Evolutionary conservation across 2,329 filamentous ascomycete genomes (phyloP), one percentile per base, ranked within the genome.

Genomic region (Decorospora gaudefroyi): DNA sequence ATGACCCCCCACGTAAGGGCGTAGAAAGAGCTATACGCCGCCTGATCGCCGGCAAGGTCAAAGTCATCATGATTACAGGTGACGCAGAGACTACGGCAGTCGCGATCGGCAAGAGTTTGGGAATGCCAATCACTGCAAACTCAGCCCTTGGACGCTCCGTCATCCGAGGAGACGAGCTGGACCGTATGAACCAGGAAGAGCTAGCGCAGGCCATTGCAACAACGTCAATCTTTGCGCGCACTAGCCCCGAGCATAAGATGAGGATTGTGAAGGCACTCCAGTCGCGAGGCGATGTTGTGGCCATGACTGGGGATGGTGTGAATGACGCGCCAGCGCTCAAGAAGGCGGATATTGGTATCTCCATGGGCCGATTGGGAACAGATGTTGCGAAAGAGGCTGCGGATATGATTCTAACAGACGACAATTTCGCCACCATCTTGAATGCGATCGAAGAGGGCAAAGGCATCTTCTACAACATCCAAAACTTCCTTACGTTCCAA

Each of bases 381-480:
- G 93, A 99, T 65, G 93, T 99, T 27, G 93, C 93, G 51, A 99
- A 99, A 74, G 93, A 93, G 70, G 89, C 89, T 7, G 85, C 89
- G n/a, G 89, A 93, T 64, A 95, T 95, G 89, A 92, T 95, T 53
- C 74, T 95, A 38, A 93, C 88, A 0, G 88, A 93, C 58, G 89
- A 95, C 68, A 87, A 93, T 70, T 93, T 95, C 68, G 88, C 87
- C 0, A 93, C 89, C 4, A 99, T 99, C 52, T 79, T 99, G 8
- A 88, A 85, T 47, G 93, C 93, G 19, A 99, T 99, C 51, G 93
- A 99, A 70, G 93, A 99, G 74, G 95, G 93, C 72, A 99, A 99
- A 72, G 93, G 91, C 42, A 99, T 99, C 59, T 99, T 99, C 74
- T 96, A 93, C 80, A 99, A 99, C 71, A 97, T 99, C 57, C 93